Evolutionary conservation across 192 early-diverging fungal genomes (phyloP), one percentile per base, ranked within the genome.

Genomic region (Entomortierella beljakovae): DNA sequence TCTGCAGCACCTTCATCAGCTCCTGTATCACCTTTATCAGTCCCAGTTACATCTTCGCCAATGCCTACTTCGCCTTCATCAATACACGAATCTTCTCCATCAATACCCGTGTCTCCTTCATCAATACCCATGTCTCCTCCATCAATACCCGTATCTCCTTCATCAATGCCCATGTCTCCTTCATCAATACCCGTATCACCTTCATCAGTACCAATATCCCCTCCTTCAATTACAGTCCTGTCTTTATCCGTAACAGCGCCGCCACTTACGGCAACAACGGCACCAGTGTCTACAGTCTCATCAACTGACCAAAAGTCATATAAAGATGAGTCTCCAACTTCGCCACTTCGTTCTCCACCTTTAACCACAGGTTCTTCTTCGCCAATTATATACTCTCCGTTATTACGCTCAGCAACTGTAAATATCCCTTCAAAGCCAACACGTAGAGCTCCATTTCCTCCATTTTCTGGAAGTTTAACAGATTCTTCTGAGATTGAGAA

Each of bases 401-500:
- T 56, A 3, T 50, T 74, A 7, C 64, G 64, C 22, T 64, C 71
- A 32, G n/a, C 62, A 35, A 61, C 22, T 51, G 46, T 28, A 6
- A 28, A 51, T 6, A 66, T 55, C 22, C 71, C 64, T 4, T 20
- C 64, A 13, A 66, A 74, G 35, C 64, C 71, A 2, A 66, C 57
- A 18, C 71, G 64, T 55, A 62, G 71, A 48, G 50, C 55, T 2
- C 70, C 70, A 20, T 53, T 46, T 20, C 56, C 70, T 1, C 70
- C 70, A 34, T 38, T 15, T 53, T 40, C 51, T 35, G 59, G 61
- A 16, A 65, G 37, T 28, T 25, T 57, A 26, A 33, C 58, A 64
- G 58, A 71, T 46, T 53, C 61, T n/a, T 59, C 11, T 73, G 82
- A 57, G 7, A 72, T 33, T 63, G 70, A 29, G 73, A 81, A 35